Percentiles rank a stretch among this genome's conserved stretches.
phyloP scores from a whole-genome alignment of 2,329 filamentous ascomycete genomes.

The Pseudogymnoascus sp. region DNA sequence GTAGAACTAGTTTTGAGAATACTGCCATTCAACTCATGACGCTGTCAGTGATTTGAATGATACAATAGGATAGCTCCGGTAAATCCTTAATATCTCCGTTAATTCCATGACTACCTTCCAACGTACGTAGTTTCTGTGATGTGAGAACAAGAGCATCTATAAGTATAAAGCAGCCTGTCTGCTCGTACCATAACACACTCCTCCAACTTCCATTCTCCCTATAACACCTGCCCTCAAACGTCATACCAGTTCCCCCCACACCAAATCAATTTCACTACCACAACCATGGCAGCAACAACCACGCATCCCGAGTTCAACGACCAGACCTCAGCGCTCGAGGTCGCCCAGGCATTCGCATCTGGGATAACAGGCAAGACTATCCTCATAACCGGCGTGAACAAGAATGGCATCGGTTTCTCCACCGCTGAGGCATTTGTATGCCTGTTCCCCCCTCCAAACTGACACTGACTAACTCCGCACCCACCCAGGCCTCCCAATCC shows the following conservation, averaged over 20 bases:
- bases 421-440: constrained; percentile 15
- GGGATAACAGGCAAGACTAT: constrained; percentile 30
- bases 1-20: too few relatives aligned
- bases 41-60: too few relatives aligned
- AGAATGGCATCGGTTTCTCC: constrained; percentile 15
- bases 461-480: too few relatives aligned
- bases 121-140: background rate
- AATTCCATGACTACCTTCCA: background rate
- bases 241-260: background rate
- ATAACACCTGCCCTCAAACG: background rate
- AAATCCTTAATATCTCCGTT: background rate
- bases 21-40: too few relatives aligned
- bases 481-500: constrained; percentile 20
- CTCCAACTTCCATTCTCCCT: background rate
- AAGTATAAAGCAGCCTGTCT: background rate
- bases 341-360: constrained; percentile 30
- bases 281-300: constrained; percentile 16
- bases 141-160: background rate
- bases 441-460: too few relatives aligned
- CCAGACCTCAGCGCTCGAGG: constrained; percentile 32
- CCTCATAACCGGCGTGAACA: constrained; percentile 16
- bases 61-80: background rate
- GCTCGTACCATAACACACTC: too few relatives aligned
- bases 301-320: constrained; percentile 29
- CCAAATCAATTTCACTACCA: constrained; percentile 6